Evolutionary conservation across 805 yeast species (phyloP).

Genomic region (Wickerhamomyces chaumierensis): DNA sequence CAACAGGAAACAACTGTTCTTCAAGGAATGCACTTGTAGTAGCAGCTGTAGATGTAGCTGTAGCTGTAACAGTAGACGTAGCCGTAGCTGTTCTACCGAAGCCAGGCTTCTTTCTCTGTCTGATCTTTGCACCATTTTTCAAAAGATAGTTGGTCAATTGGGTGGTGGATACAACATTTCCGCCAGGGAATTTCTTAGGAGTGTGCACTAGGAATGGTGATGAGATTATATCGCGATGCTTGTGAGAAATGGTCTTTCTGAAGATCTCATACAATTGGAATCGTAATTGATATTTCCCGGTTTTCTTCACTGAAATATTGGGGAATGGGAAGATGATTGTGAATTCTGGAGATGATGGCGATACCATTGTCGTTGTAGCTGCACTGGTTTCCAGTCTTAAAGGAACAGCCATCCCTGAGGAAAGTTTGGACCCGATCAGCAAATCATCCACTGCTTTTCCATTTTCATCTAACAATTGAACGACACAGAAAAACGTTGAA

Average conservation of each 20-base stretch:
- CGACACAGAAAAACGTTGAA: slow-evolving; percentile 18
- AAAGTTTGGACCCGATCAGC: slow-evolving; percentile 14
- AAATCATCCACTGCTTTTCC: slow-evolving; percentile 9
- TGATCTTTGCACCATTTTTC: slow-evolving; percentile 21
- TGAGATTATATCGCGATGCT: slow-evolving; percentile 9
- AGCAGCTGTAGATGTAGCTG: neutral
- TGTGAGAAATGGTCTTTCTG: slow-evolving; percentile 13
- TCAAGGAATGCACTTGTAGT: too few species aligned
- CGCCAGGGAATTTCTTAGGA: slow-evolving; percentile 24
- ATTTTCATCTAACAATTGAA: slow-evolving; percentile 5
- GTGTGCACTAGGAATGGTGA: slow-evolving; percentile 18
- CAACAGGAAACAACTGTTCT: too few species aligned
- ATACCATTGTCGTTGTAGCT: slow-evolving; percentile 4
- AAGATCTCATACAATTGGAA: slow-evolving; percentile 20
- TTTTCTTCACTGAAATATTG: slow-evolving; percentile 19
- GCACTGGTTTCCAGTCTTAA: slow-evolving; percentile 1
- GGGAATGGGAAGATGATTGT: slow-evolving; percentile 21
- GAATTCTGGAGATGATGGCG: slow-evolving; percentile 9
- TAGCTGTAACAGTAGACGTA: neutral
- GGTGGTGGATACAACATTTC: slow-evolving; percentile 18
- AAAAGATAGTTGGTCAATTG: slow-evolving; percentile 19
- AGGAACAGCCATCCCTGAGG: slow-evolving; percentile 17
- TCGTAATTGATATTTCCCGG: slow-evolving; percentile 17
- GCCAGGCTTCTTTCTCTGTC: slow-evolving; percentile 19
- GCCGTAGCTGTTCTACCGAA: too few species aligned